Conservation (phyloP, 1,284 basidiomycete species). For the Sutorius eximius region DNA sequence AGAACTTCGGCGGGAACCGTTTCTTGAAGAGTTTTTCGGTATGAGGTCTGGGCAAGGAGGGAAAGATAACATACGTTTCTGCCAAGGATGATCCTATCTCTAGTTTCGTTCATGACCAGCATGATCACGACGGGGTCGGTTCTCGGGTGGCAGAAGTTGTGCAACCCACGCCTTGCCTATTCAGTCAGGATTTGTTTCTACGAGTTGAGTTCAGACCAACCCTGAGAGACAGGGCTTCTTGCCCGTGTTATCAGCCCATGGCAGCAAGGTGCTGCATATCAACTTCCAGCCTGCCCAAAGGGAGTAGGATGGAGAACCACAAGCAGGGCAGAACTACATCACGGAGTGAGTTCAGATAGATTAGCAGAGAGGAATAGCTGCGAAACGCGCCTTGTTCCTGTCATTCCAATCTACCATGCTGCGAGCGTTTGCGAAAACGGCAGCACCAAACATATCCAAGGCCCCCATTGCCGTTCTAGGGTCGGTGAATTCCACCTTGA, state of each 20-base stretch:
- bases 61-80: slow-evolving; percentile 60
- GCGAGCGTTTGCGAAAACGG: slow-evolving; percentile 73
- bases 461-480: slow-evolving; percentile 59
- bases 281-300: slow-evolving; percentile 98
- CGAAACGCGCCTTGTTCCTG: slow-evolving; percentile 66
- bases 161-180: slow-evolving; percentile 68
- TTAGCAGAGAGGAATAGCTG: background rate
- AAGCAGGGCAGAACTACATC: slow-evolving; percentile 81
- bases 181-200: slow-evolving; percentile 10
- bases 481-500: slow-evolving; percentile 62
- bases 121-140: slow-evolving; percentile 94
- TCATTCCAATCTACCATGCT: slow-evolving; percentile 89
- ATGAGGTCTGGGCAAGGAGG: background rate
- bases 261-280: slow-evolving; percentile 71
- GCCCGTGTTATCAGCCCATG: slow-evolving; percentile 63
- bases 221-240: slow-evolving; percentile 66
- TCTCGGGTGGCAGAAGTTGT: slow-evolving; percentile 88
- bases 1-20: slow-evolving; percentile 70
- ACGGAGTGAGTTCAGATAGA: slow-evolving; percentile 5
- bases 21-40: slow-evolving; percentile 43
- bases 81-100: slow-evolving; percentile 84
- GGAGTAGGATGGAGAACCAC: slow-evolving; percentile 81
- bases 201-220: slow-evolving; percentile 41
- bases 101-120: slow-evolving; percentile 77
- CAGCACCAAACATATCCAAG: slow-evolving; percentile 61